Conservation (phyloP, 78 protist genomes). For the Dictyostelium citrinum region DNA sequence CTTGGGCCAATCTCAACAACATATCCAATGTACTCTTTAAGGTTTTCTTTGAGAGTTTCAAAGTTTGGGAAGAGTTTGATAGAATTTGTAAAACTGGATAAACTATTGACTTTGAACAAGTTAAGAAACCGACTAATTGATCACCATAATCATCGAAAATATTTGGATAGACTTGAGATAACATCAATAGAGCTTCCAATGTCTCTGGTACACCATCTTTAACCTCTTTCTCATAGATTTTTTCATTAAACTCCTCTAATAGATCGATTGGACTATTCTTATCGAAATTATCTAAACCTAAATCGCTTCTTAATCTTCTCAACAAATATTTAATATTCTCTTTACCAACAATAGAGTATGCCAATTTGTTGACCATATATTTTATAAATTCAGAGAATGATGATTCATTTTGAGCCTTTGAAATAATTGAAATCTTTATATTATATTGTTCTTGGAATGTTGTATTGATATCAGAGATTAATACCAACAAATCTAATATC, state of each 20-base stretch:
- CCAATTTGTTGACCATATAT: background rate
- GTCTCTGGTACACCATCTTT: background rate
- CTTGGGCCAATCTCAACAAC: slow-evolving; percentile 1
- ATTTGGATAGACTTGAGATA: slow-evolving; percentile 5
- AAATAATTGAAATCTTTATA: background rate
- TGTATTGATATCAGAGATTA: slow-evolving; percentile 5
- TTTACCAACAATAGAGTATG: background rate
- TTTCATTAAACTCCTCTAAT: background rate
- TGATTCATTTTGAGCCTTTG: background rate
- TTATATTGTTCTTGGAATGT: slow-evolving; percentile 12
- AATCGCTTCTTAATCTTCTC: background rate
- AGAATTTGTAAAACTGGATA: background rate
- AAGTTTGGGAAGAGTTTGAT: background rate
- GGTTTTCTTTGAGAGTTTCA: background rate
- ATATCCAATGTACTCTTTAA: background rate
- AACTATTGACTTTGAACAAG: slow-evolving; percentile 33
- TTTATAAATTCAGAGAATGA: slow-evolving; percentile 35
- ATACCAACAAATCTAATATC: background rate
- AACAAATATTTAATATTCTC: slow-evolving; percentile 1
- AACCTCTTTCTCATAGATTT: slow-evolving; percentile 15
- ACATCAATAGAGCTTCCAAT: background rate
- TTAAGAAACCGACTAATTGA: background rate
- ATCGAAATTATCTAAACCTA: background rate
- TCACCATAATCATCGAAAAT: background rate
- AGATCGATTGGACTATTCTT: background rate